These are phyloP conservation scores for Tylopilus felleus DNA, from an alignment of 768 basidiomycete genomes.

Conservation along the genomic window DNA sequence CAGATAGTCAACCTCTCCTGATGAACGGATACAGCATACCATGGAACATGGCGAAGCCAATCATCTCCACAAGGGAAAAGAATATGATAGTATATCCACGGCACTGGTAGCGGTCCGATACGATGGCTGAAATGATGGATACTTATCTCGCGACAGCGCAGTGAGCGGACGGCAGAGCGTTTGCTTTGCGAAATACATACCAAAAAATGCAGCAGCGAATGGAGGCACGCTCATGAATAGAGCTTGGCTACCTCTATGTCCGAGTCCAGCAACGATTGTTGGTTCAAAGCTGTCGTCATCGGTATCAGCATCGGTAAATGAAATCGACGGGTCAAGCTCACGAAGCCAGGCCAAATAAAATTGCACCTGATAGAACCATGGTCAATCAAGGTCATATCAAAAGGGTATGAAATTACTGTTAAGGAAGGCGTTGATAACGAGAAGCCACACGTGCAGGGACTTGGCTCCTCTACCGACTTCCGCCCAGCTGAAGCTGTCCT, in stretches of 20 bases:
- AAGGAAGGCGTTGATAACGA: constrained; percentile 50
- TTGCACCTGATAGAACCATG: constrained; percentile 14
- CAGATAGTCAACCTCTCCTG: neutral
- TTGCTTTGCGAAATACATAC: constrained; percentile 38
- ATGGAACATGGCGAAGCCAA: constrained; percentile 55
- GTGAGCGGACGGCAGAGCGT: neutral
- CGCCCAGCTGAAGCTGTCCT: constrained; percentile 52
- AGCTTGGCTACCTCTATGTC: constrained; percentile 49
- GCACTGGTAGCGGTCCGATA: constrained; percentile 50
- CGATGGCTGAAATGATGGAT: constrained; percentile 32
- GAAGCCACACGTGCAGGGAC: constrained; percentile 53
- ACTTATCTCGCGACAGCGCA: neutral
- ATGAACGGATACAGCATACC: constrained; percentile 20
- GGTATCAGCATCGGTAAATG: constrained; percentile 34
- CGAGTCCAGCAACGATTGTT: constrained; percentile 47
- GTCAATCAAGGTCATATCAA: neutral
- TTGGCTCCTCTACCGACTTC: constrained; percentile 49
- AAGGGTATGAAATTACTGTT: constrained; percentile 34
- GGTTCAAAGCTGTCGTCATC: constrained; percentile 59
- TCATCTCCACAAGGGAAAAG: constrained; percentile 39
- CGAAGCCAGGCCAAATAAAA: constrained; percentile 19
- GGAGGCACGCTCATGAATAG: constrained; percentile 59
- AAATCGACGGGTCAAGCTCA: constrained; percentile 12
- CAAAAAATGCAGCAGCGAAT: neutral
- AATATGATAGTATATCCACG: constrained; percentile 49